A percentile compares a stretch with the other conserved stretches of the same genome.
Evolutionary conservation across 352 stramenopile species (phyloP).

Genomic region (Thalassiosira oceanica): DNA sequence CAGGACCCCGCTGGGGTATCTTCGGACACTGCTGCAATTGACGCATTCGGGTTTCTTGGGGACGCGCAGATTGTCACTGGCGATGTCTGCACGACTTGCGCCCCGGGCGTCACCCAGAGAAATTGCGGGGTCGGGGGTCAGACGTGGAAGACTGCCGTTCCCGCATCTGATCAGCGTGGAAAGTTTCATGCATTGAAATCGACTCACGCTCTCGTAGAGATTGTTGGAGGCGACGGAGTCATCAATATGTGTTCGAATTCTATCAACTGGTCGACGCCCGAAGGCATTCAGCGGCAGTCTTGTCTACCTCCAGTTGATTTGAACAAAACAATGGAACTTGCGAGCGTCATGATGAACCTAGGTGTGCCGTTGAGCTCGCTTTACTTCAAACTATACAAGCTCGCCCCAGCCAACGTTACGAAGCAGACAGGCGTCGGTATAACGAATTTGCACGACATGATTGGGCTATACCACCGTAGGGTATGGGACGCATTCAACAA

Average conservation of each 20-base stretch:
- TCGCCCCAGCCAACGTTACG: conserved; percentile 28
- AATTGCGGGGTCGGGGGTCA: too few species aligned
- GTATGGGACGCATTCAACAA: conserved; percentile 18
- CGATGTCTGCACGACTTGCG: too few species aligned
- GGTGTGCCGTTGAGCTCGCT: conserved; percentile 26
- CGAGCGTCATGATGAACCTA: conserved; percentile 20
- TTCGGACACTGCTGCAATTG: too few species aligned
- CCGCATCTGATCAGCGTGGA: too few species aligned
- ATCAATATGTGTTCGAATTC: conserved; percentile 13
- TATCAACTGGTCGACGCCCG: conserved; percentile 14
- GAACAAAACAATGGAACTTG: conserved; percentile 28
- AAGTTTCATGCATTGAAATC: conserved; percentile 36
- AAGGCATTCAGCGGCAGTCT: conserved; percentile 10
- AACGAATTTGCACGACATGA: conserved; percentile 20
- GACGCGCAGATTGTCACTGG: too few species aligned
- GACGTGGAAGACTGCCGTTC: too few species aligned
- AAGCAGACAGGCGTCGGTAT: conserved; percentile 21
- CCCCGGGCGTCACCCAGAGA: too few species aligned
- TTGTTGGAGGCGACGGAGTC: too few species aligned
- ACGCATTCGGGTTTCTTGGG: too few species aligned
- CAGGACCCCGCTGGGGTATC: too few species aligned
- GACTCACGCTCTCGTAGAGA: conserved; percentile 1
- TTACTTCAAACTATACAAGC: conserved; percentile 51
- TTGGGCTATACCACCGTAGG: conserved; percentile 34
- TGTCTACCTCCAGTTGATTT: conserved; percentile 21